Base-by-base conservation (phyloP, 257 asterid genomes). In the Nicotiana tabacum region DNA sequence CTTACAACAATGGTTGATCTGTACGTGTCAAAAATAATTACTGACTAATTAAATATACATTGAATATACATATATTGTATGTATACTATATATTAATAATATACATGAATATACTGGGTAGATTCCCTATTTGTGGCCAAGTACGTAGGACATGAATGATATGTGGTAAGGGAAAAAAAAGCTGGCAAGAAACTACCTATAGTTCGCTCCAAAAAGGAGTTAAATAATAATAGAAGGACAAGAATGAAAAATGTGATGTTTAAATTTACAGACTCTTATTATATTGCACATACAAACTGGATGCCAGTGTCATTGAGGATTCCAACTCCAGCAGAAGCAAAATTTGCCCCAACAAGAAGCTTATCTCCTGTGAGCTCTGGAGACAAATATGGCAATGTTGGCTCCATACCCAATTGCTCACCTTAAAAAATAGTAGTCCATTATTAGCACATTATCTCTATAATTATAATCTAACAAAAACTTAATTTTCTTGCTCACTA, bases 321-420 rank as follows among this genome's bases (percentile, higher is more conserved):
- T 66, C 99, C 99, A 76, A 95, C 95, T 0, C 98, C 98, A 0
- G 99, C 98, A 30, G 99, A 95, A 69, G 99, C 99, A 80, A 95
- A 95, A 81, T 95, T 95, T 21, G 99, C 97, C 15, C 99, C 99
- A 66, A 86, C 91, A 46, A 93, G 97, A 82, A 95, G 92, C 60
- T 39, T 81, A 9, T 91, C 43, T 53, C 97, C 97, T 6, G 2
- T 87, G 2, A 88, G 87, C 48, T 60, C 55, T 46, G 99, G 98
- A 82, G 90, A 89, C 87, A 95, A 85, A 88, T 93, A 95, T 11
- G 99, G 94, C 84, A 84, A 32, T 60, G 97, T 86, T 5, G 93
- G 67, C 77, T 92, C 93, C 90, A 77, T 79, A 7, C 99, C 99
- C 82, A 93, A 11, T 30, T 72, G 86, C 82, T 93, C 90, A 82